A percentile compares a stretch with the other conserved stretches of the same genome.
Evolutionary conservation across 2,329 filamentous ascomycete genomes (phyloP).

Genomic region (Aspergillus vadensis): DNA sequence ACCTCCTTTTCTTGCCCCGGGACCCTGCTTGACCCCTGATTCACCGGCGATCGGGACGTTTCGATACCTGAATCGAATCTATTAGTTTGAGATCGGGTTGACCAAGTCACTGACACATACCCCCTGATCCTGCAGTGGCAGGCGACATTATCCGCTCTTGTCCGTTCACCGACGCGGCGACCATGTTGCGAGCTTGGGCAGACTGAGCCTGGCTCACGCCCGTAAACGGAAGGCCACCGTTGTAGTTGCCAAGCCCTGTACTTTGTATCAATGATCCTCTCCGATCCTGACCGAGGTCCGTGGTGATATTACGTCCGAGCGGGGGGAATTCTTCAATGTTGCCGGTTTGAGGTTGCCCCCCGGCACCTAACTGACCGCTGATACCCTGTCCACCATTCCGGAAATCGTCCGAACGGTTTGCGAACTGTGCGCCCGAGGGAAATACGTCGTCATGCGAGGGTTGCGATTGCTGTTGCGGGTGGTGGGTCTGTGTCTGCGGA

Average conservation of each 20-base stretch:
- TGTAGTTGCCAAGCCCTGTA: slow-evolving; percentile 48
- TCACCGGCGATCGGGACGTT: slow-evolving; percentile 46
- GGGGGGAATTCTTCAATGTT: slow-evolving; percentile 64
- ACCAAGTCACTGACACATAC: slow-evolving; percentile 24
- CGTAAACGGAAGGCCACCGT: slow-evolving; percentile 44
- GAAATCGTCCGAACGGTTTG: slow-evolving; percentile 56
- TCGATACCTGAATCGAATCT: slow-evolving; percentile 34
- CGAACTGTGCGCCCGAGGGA: slow-evolving; percentile 53
- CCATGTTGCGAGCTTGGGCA: slow-evolving; percentile 34
- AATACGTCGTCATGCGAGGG: slow-evolving; percentile 51
- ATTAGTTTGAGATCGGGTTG: slow-evolving; percentile 16
- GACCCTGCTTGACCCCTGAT: slow-evolving; percentile 46
- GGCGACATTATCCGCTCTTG: slow-evolving; percentile 44
- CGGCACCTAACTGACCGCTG: slow-evolving; percentile 53
- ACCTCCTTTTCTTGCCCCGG: slow-evolving; percentile 48
- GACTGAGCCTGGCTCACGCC: slow-evolving; percentile 45
- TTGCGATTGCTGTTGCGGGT: slow-evolving; percentile 48
- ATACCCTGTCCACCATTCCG: slow-evolving; percentile 59
- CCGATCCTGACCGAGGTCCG: slow-evolving; percentile 54
- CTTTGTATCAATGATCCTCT: slow-evolving; percentile 55
- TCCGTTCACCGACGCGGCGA: slow-evolving; percentile 41
- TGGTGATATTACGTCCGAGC: slow-evolving; percentile 54
- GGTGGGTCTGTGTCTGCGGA: slow-evolving; percentile 44
- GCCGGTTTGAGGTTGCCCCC: slow-evolving; percentile 56
- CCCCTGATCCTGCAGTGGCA: slow-evolving; percentile 29